Evolutionary conservation across 2,329 filamentous ascomycete genomes (phyloP).

Genomic region (Balansia obtecta): DNA sequence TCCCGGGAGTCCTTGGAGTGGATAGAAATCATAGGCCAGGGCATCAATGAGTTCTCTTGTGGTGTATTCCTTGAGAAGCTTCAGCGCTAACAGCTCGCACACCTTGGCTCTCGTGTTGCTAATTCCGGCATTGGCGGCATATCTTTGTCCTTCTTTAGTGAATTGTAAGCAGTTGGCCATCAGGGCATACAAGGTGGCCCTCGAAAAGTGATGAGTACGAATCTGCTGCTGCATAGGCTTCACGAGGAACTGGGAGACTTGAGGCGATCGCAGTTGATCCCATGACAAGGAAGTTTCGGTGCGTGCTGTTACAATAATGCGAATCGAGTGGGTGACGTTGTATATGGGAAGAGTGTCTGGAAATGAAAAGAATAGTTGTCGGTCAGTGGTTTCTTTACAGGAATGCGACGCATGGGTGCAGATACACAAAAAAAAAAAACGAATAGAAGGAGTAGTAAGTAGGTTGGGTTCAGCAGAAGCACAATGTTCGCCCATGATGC

Average conservation of each 20-base stretch:
- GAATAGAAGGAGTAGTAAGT: background rate
- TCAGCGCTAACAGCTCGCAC: constrained; percentile 82
- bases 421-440: too few species aligned
- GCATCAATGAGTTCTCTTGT: constrained; percentile 88
- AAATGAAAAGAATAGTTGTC: background rate
- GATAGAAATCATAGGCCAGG: constrained; percentile 89
- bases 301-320: constrained; percentile 68
- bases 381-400: background rate
- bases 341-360: constrained; percentile 79
- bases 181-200: constrained; percentile 77
- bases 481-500: background rate
- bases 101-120: constrained; percentile 77
- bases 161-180: constrained; percentile 94
- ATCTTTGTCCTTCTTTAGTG: constrained; percentile 69
- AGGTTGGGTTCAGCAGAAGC: background rate
- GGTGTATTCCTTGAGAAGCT: constrained; percentile 77
- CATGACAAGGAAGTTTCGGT: constrained; percentile 89
- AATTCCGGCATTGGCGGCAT: constrained; percentile 72
- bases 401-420: background rate
- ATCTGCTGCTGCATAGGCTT: constrained; percentile 94
- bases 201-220: constrained; percentile 67
- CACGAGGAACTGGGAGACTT: constrained; percentile 88
- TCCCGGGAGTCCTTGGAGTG: constrained; percentile 64
- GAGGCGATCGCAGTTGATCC: constrained; percentile 91
- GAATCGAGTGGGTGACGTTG: constrained; percentile 79